These are phyloP conservation scores for Paramecium tetraurelia DNA, from an alignment of 73 alveolate species.

Conservation along the genomic window DNA sequence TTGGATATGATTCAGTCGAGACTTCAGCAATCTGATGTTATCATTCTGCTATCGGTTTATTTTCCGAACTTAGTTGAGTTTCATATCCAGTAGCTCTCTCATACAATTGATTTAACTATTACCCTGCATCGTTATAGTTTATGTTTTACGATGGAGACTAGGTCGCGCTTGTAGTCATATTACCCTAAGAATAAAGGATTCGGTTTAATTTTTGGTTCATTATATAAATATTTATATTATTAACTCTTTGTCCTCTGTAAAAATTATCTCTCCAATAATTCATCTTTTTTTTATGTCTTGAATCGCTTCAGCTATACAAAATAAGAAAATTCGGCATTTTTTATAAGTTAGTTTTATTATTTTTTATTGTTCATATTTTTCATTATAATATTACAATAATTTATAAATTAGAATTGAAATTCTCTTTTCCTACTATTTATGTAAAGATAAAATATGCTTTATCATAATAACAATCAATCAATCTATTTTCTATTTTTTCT, in stretches of 20 bases:
- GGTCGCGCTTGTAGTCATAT: background rate
- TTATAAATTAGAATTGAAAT: no score
- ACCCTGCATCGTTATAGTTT: background rate
- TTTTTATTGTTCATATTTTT: no score
- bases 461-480: background rate
- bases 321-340: no score
- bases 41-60: background rate
- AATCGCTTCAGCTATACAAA: background rate
- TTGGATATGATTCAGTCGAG: constrained; percentile 10
- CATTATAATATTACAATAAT: no score
- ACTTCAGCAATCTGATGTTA: background rate
- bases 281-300: background rate
- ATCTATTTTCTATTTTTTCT: background rate
- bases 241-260: background rate
- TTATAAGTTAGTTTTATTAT: no score
- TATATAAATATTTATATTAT: background rate
- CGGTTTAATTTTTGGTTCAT: background rate
- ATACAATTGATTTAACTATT: background rate
- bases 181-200: background rate
- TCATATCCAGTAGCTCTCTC: constrained; percentile 13
- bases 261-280: background rate
- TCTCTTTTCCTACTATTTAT: no score
- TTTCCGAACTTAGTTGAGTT: constrained; percentile 34
- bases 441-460: background rate
- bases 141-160: background rate